phyloP scores from a whole-genome alignment of 1,284 basidiomycete genomes.

The Porodaedalea pini region DNA sequence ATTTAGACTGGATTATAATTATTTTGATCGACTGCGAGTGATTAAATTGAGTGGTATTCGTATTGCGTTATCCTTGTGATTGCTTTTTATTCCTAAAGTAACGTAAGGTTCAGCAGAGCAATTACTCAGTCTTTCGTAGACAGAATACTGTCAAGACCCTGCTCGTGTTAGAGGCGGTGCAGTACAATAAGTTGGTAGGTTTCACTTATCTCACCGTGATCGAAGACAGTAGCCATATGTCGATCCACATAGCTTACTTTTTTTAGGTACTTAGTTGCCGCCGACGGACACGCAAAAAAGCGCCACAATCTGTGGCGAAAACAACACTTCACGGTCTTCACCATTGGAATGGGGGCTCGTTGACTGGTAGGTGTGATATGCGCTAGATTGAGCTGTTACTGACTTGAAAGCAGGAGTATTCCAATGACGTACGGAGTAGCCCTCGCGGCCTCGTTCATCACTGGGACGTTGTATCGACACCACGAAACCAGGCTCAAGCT shows the following conservation, averaged over 20 bases:
- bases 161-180: neutral
- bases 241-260: too few species aligned
- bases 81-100: neutral
- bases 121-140: neutral
- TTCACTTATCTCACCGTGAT: neutral
- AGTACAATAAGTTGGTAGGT: neutral
- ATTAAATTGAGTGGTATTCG: neutral
- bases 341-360: neutral
- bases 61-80: neutral
- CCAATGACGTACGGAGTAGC: neutral
- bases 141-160: neutral
- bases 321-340: too few species aligned
- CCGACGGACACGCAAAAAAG: neutral
- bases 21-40: slow-evolving; percentile 1
- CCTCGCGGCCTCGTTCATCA: too few species aligned
- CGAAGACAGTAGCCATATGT: neutral
- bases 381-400: neutral
- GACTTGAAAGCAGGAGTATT: neutral
- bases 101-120: neutral
- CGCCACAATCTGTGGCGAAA: neutral
- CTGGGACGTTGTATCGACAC: too few species aligned
- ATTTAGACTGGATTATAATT: neutral
- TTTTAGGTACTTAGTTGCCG: too few species aligned
- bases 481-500: too few species aligned
- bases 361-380: neutral